Evolutionary conservation across 2,329 filamentous ascomycete species (phyloP), one percentile per base, ranked within the genome.

Genomic region (Rachicladosporium sp.): DNA sequence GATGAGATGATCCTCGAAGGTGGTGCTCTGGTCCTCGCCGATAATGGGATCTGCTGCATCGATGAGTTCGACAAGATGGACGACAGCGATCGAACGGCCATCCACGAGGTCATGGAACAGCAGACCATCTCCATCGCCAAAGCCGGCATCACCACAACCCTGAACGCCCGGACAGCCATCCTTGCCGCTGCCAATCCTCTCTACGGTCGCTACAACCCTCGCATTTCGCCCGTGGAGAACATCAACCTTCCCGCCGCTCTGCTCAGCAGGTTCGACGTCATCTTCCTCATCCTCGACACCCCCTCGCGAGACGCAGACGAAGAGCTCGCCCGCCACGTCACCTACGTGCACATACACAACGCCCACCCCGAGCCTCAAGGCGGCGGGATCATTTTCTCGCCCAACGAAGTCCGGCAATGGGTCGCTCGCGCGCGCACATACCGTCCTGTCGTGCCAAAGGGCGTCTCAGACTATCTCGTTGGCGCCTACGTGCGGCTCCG

Each of bases 231-330:
- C 0, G 88, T 98, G 19, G 91, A 98, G 63, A 98, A 98, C 64
- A 98, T 98, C 66, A 98, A 98, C 63, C 78, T 98, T 31, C 91
- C 91, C n/a, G 91, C 91, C 11, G 91, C 91, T 13, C 76, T 98
- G 12, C 76, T 98, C 40, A 95, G 89, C 43, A 85, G 91, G 75
- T 98, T 98, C 64, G 91, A 98, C 61, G 74, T 98, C 50, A 76
- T 98, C 50, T 98, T 96, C 72, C 72, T 98, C 35, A 88, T 98
- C 53, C 81, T 98, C 43, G 91, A 98, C 67, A 94, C 86, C 31
- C 89, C 91, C 2, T 80, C 79, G 11, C 82, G 87, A 47, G 91
- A 98, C 50, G 74, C 76, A 1, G 91, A 98, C 56, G 87, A 93
- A 57, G 85, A 94, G 63, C 76, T 98, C 13, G 91, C 91, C 46